These are phyloP conservation scores for Coelastrella sp. DNA, from an alignment of 139 green algal species.

Conservation along the genomic window DNA sequence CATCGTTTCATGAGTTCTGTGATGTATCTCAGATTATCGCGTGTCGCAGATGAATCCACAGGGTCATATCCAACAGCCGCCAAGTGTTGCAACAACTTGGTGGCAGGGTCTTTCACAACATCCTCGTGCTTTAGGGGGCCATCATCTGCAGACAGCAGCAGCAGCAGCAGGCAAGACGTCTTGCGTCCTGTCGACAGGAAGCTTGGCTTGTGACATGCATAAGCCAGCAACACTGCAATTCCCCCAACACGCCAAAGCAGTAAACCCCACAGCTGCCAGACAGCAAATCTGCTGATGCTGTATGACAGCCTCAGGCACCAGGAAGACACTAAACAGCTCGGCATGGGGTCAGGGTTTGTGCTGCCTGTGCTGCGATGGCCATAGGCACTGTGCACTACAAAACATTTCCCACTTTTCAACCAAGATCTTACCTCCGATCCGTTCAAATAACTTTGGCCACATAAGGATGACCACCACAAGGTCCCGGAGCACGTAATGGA, in stretches of 20 bases:
- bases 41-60: not conserved
- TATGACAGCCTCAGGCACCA: no score
- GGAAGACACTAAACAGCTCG: no score
- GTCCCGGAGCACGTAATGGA: constrained; percentile 31
- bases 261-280: no score
- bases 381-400: no score
- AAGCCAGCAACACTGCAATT: no score
- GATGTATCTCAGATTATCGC: constrained; percentile 8
- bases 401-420: no score
- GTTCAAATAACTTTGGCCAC: constrained; percentile 26
- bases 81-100: not conserved
- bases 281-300: no score
- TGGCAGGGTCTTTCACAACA: not conserved
- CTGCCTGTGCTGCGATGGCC: not conserved
- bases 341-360: not conserved
- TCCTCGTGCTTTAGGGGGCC: not conserved
- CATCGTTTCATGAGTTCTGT: constrained; percentile 19
- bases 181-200: not conserved
- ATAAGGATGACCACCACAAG: constrained; percentile 16
- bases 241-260: no score
- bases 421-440: not conserved
- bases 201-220: no score
- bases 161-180: not conserved
- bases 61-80: not conserved
- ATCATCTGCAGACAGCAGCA: constrained; percentile 14